A percentile compares a stretch with the other conserved stretches of the same genome.
Conservation (phyloP, 2,329 filamentous ascomycete genomes). For the Neonectria sp. region DNA sequence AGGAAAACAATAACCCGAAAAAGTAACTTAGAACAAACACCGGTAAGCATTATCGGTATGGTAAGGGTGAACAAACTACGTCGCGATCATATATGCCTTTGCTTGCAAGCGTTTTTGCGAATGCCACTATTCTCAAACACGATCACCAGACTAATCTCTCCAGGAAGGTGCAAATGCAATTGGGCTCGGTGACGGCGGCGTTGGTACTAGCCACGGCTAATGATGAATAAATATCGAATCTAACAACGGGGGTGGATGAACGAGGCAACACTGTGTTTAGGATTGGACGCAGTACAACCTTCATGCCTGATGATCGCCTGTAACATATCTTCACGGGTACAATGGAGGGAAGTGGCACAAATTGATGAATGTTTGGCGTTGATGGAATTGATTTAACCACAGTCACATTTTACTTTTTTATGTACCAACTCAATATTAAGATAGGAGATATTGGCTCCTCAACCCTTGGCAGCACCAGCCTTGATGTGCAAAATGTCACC, state of each 20-base stretch:
- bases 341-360: neutral
- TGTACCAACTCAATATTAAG: conserved; percentile 29
- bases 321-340: neutral
- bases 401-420: conserved; percentile 45
- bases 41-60: too few species aligned
- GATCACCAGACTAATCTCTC: too few species aligned
- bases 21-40: neutral
- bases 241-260: neutral
- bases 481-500: conserved; percentile 91
- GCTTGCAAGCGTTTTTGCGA: neutral
- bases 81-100: neutral
- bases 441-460: conserved; percentile 44
- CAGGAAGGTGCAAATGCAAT: neutral
- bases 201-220: neutral
- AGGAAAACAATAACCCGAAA: too few species aligned
- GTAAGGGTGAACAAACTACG: too few species aligned
- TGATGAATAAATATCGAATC: neutral
- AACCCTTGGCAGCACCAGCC: conserved; percentile 85
- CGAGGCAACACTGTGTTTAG: neutral
- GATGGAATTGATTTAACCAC: conserved; percentile 31
- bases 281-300: neutral
- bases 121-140: neutral
- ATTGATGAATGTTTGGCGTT: neutral
- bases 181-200: neutral
- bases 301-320: neutral